Evolutionary conservation across 2,329 filamentous ascomycete genomes (phyloP), one percentile per base, ranked within the genome.

Genomic region (Claviceps humidiphila): DNA sequence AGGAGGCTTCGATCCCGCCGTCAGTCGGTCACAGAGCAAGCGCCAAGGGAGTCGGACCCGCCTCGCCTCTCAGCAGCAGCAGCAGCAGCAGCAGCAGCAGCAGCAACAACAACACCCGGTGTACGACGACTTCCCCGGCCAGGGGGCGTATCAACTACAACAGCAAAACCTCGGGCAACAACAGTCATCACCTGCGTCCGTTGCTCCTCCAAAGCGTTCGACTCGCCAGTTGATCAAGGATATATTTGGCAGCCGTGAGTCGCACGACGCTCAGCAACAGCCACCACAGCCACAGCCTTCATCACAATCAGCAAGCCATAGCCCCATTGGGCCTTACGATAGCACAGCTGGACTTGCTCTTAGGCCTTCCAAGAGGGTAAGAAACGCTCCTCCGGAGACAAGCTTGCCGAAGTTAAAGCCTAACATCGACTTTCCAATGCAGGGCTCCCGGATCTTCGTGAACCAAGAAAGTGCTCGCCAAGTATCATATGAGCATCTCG

Each of bases 351-450:
- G 72, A 49, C 65, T 81, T 47, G 70, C 66, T 57, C 78, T 78
- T 57, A 71, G 76, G 58, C 71, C 74, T 37, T 83, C 80, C 45
- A 81, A 79, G 68, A 72, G 78, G 60, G 67, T 75, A 63, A 76
- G 75, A 72, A 71, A 74, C 56, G 65, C 64, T 52, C 68, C 71
- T 59, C 58, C 74, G 57, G 70, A 71, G 60, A 74, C 72, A 39
- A 68, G 64, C 56, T 59, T 67, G 56, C 64, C 69, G 54, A 54
- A 61, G 47, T 24, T 47, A 22, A 52, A 41, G 14, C 53, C 70
- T 66, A 70, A 71, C 67, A 65, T 67, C 57, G 64, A 69, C 50
- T 58, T 64, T 51, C 63, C 63, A 52, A 61, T 61, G 56, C 71
- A 74, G 68, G 68, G 67, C 57, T 68, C 68, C 52, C 68, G 68